phyloP scores from a whole-genome alignment of 306 rosid genomes.

The Corylus heterophylla region DNA sequence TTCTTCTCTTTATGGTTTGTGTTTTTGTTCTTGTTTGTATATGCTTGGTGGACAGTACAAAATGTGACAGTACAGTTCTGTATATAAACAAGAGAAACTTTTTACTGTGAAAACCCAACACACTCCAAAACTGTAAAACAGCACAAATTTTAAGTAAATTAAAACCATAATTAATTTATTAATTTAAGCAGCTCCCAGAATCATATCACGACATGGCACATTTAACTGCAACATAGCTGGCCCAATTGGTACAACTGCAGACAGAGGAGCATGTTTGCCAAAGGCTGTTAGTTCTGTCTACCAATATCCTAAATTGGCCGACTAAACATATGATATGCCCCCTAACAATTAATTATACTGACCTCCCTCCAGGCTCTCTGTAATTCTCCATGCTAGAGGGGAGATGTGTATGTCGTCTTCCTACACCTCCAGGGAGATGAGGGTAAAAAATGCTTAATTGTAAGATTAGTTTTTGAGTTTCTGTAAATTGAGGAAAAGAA shows the following conservation, averaged over 20 bases:
- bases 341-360: neutral
- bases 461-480: too few species aligned
- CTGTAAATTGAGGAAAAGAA: neutral
- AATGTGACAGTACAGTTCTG: neutral
- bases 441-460: neutral
- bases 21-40: neutral
- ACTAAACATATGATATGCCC: neutral
- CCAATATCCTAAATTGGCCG: neutral
- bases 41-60: neutral
- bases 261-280: neutral
- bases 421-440: neutral
- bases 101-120: neutral
- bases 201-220: neutral
- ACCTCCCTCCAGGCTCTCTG: neutral
- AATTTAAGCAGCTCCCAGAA: neutral
- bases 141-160: neutral
- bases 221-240: neutral
- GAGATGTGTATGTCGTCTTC: neutral
- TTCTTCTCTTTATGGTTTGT: neutral
- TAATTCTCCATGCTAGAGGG: neutral
- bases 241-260: neutral
- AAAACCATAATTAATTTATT: neutral
- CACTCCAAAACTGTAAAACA: too few species aligned
- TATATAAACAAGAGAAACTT: neutral
- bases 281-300: neutral